Evolutionary conservation across 352 stramenopile species (phyloP).

Genomic region (Elongisporangium anandrum): DNA sequence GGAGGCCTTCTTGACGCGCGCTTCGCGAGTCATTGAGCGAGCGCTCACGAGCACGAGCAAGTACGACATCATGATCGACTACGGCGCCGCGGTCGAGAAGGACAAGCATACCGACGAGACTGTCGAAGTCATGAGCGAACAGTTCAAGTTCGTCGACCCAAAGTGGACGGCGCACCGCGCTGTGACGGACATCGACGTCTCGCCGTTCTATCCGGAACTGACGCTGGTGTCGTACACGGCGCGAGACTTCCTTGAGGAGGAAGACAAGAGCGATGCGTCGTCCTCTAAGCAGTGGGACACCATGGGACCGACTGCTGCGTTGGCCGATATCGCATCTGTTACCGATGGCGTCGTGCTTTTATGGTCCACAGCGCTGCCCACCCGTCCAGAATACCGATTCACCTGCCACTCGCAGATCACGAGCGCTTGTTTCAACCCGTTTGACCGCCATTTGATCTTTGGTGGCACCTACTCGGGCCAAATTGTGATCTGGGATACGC

Average conservation of each 20-base stretch:
- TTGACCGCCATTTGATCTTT: conserved; percentile 82
- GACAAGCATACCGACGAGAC: conserved; percentile 49
- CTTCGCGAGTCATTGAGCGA: conserved; percentile 76
- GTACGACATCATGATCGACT: conserved; percentile 86
- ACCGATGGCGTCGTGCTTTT: conserved; percentile 81
- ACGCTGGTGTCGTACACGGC: conserved; percentile 63
- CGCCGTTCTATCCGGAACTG: conserved; percentile 80
- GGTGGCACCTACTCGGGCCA: conserved; percentile 84
- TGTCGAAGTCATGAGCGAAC: conserved; percentile 65
- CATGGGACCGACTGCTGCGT: conserved; percentile 51
- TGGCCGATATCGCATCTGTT: conserved; percentile 50
- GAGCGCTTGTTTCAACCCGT: conserved; percentile 84
- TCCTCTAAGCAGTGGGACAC: conserved; percentile 67
- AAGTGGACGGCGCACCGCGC: conserved; percentile 82
- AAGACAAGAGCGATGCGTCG: conserved; percentile 47
- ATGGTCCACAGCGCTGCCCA: conserved; percentile 81
- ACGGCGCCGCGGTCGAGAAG: conserved; percentile 64
- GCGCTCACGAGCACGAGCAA: conserved; percentile 70
- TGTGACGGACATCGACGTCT: conserved; percentile 81
- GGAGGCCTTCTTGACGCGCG: conserved; percentile 72
- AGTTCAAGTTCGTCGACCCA: conserved; percentile 65
- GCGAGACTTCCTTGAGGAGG: conserved; percentile 68
- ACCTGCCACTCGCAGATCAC: conserved; percentile 85
- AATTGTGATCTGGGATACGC: conserved; percentile 85
- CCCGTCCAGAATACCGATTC: conserved; percentile 80